These are phyloP conservation scores for Penicillium ochrochloron DNA, from an alignment of 495 filamentous ascomycete genomes.

Conservation along the genomic window DNA sequence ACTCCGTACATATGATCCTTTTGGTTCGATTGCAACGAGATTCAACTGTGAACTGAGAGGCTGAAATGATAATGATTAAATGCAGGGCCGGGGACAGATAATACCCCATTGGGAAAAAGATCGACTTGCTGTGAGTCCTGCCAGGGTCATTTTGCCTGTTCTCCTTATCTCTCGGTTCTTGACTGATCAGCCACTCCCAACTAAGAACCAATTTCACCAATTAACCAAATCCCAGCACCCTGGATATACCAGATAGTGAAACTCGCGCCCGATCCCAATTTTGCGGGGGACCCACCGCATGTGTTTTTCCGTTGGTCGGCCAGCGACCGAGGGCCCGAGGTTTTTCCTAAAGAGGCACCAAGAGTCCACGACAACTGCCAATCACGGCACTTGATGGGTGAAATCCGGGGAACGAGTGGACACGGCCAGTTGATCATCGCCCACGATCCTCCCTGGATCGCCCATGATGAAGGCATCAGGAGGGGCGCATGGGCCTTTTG, in stretches of 20 bases:
- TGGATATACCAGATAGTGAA: not conserved
- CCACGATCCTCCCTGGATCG: slow-evolving; percentile 18
- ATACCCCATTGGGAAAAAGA: not conserved
- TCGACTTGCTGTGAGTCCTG: not conserved
- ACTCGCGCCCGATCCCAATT: not conserved
- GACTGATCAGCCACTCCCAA: not conserved
- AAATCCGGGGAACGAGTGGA: slow-evolving; percentile 23
- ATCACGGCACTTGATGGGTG: slow-evolving; percentile 4
- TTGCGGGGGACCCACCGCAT: slow-evolving; percentile 8
- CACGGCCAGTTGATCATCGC: slow-evolving; percentile 17
- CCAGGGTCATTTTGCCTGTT: not conserved
- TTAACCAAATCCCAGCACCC: not conserved
- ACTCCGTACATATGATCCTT: not conserved
- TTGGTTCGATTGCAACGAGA: not conserved
- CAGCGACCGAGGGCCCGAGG: slow-evolving; percentile 24
- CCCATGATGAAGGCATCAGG: slow-evolving; percentile 10
- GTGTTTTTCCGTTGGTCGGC: slow-evolving; percentile 10
- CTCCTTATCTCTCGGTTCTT: not conserved
- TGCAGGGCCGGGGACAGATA: slow-evolving; percentile 1
- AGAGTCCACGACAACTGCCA: not conserved
- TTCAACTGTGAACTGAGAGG: not conserved
- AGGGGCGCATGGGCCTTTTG: slow-evolving; percentile 17
- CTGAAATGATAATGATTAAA: not conserved
- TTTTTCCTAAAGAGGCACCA: not conserved
- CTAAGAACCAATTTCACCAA: too few relatives aligned